Evolutionary conservation across 257 asterid genomes (phyloP), one percentile per base, ranked within the genome.

Genomic region (Agastache rugosa): DNA sequence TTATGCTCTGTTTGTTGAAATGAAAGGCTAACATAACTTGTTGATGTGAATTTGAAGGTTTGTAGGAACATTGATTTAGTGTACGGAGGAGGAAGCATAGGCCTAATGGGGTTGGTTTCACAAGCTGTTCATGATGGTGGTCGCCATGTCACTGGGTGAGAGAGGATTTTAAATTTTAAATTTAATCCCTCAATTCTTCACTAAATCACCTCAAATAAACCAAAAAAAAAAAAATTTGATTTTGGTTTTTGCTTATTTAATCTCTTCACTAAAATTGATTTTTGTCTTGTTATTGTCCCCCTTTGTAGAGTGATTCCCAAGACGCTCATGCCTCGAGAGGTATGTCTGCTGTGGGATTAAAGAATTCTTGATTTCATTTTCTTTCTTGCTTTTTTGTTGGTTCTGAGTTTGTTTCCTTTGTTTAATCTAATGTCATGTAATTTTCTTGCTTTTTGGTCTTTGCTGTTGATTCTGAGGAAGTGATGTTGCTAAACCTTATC

Each of bases 301-400:
- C 68, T 39, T 74, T 79, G 82, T 89, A 94, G 98, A 87, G 97
- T 94, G 78, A 94, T 94, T 90, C 98, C 98, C 96, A 94, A 94
- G 97, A 91, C 98, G 23, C 98, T 91, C 87, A 93, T 93, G 98
- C 98, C 98, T 79, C 86, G 86, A 87, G 98, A 91, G 98, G 98
- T 94, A 90, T 83, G 85, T 83, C 84, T 84, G 78, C 67, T 72
- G 23, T 80, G 73, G 68, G 37, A 31, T 5, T 31, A 4, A 31
- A 31, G 7, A 20, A 34, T 45, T 19, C 63, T 65, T 56, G 56
- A 53, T 64, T 45, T 10, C 45, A 56, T 42, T 66, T 23, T 31
- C 66, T 45, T 51, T n/a, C 63, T 17, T 37, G 25, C 35, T 59
- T 65, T 42, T 59, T 65, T 69, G 19, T 34, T 74, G 60, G 41